Conservation (phyloP, 1,139 yeast species). For the Yamadazyma kanchanaburiensis region DNA sequence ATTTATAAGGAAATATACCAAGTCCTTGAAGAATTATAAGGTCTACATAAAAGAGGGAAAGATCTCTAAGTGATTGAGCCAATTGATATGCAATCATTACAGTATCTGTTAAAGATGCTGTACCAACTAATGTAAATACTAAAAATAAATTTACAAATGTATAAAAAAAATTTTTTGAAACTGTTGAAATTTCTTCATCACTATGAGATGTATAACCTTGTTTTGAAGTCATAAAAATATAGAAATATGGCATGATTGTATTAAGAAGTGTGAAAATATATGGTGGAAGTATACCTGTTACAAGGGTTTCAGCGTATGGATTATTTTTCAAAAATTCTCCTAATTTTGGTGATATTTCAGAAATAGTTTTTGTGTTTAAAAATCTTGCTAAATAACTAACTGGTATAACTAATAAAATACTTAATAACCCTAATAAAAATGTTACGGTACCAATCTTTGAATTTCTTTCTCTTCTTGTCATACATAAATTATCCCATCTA, state of each 20-base stretch:
- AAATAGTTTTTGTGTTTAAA: conserved; percentile 64
- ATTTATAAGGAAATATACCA: conserved; percentile 78
- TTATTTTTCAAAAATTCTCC: conserved; percentile 60
- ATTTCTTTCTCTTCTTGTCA: conserved; percentile 56
- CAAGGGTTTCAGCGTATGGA: conserved; percentile 56
- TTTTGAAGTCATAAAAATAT: conserved; percentile 60
- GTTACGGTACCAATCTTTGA: conserved; percentile 62
- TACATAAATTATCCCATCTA: conserved; percentile 70
- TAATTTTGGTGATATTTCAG: conserved; percentile 68
- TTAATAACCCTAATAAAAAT: conserved; percentile 56
- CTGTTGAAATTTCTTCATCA: conserved; percentile 75
- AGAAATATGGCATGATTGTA: conserved; percentile 70
- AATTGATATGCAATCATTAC: conserved; percentile 75
- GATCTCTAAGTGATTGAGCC: conserved; percentile 66
- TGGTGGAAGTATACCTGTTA: conserved; percentile 78
- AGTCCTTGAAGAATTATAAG: conserved; percentile 65
- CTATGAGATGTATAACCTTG: conserved; percentile 82
- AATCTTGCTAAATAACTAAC: conserved; percentile 72
- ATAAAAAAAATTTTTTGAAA: conserved; percentile 79
- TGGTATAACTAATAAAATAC: conserved; percentile 69
- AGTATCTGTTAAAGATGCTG: conserved; percentile 65
- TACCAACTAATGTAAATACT: conserved; percentile 79
- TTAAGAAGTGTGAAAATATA: conserved; percentile 73
- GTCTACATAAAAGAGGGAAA: conserved; percentile 69
- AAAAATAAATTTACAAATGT: conserved; percentile 81